Base-by-base conservation (phyloP, 2,329 filamentous ascomycete genomes). In the Phyllosticta citriasiana region DNA sequence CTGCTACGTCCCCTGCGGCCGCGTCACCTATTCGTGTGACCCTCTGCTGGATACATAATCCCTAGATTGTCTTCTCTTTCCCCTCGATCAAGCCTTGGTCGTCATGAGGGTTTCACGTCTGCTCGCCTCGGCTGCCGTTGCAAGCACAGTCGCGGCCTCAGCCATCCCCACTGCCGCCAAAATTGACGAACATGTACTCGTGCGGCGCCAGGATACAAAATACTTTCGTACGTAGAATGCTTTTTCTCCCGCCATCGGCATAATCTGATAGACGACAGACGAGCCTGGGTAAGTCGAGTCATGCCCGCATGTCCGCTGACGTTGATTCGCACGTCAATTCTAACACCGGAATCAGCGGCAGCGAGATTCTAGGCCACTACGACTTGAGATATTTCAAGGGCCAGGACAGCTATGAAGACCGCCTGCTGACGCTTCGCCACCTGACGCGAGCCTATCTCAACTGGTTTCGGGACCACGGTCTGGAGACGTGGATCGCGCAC, bases 401-500 rank as follows among this genome's bases (percentile, higher is more conserved):
- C n/a, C 70, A 80, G 3, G 81, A 92, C 8, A 75, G 79, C 14
- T 88, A 91, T 73, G 82, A 83, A 50, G 82, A 86, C 65, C 84
- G 88, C 68, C 80, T 81, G n/a, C 77, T 82, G 27, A 84, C 84
- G 5, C 81, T 93, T 61, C 80, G 80, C 57, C 81, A 88, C 71
- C 84, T 94, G 66, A 82, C 91, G 65, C 83, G 85, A 64, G 86
- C 88, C 57, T 94, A 94, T 74, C 80, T 94, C 53, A 79, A 80
- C 54, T 85, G 83, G 61, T 87, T 89, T 72, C 77, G 79, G 53
- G 77, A 82, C 19, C 78, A 86, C 59, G 82, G 84, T 6, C 75
- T 91, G 64, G 88, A 93, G 74, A 93, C 90, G 0, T 94, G 90
- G 90, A 84, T 95, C 63, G 89, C 90, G 50, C 90, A 95, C 72